A percentile compares a stretch with the other conserved stretches of the same genome.
Evolutionary conservation across 1,139 yeast genomes (phyloP).

Genomic region (Blastobotrys illinoisensis): DNA sequence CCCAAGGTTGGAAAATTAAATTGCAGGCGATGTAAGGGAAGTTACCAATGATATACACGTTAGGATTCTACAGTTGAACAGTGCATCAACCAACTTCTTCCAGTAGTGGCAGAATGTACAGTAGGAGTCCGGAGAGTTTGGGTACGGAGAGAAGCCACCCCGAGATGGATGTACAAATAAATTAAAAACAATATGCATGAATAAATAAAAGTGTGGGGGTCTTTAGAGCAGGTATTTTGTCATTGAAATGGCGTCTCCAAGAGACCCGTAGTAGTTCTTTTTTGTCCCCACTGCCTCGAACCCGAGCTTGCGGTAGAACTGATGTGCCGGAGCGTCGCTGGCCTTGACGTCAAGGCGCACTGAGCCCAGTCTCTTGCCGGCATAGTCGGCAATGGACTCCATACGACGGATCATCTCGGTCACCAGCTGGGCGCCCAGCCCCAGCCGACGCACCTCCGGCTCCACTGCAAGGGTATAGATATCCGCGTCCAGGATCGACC

Average conservation of each 20-base stretch:
- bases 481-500: slow-evolving; percentile 9
- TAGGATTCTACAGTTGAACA: no score
- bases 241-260: slow-evolving; percentile 7
- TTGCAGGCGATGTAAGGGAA: no score
- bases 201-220: slow-evolving; percentile 3
- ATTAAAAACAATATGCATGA: slow-evolving; percentile 1
- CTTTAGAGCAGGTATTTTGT: background rate
- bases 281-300: slow-evolving; percentile 8
- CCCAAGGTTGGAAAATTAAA: no score
- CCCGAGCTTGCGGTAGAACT: slow-evolving; percentile 14
- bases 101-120: no score
- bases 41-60: no score
- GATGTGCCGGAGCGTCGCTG: slow-evolving; percentile 12
- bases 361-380: slow-evolving; percentile 6
- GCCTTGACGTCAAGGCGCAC: slow-evolving; percentile 15
- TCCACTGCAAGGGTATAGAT: slow-evolving; percentile 19
- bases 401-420: slow-evolving; percentile 10
- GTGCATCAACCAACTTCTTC: no score
- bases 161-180: slow-evolving; percentile 1
- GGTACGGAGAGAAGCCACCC: no score
- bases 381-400: slow-evolving; percentile 7
- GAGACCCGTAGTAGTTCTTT: slow-evolving; percentile 5
- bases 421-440: slow-evolving; percentile 19
- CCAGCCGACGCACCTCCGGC: slow-evolving; percentile 17
- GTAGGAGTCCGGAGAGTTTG: no score